These are phyloP conservation scores for Nakaseomyces glabratus DNA, from an alignment of 1,139 yeast genomes.

Conservation along the genomic window DNA sequence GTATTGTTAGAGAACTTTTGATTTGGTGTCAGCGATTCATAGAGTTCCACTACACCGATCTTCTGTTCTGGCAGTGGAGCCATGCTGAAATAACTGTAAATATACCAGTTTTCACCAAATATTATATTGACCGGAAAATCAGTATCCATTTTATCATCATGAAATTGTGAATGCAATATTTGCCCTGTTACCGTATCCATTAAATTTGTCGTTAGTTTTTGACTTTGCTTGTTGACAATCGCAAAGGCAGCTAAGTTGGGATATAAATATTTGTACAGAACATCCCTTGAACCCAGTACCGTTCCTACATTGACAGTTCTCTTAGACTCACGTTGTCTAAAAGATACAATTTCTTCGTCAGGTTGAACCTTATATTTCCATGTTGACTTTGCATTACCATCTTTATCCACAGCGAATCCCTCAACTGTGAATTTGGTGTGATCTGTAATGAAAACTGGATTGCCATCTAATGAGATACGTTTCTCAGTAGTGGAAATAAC, in stretches of 20 bases:
- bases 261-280: slow-evolving; percentile 74
- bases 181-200: slow-evolving; percentile 67
- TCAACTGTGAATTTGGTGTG: slow-evolving; percentile 20
- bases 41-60: slow-evolving; percentile 67
- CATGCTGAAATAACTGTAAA: slow-evolving; percentile 53
- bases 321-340: slow-evolving; percentile 36
- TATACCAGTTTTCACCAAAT: slow-evolving; percentile 78
- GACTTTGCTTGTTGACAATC: slow-evolving; percentile 33
- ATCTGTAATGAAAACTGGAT: slow-evolving; percentile 18
- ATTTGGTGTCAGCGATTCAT: slow-evolving; percentile 51
- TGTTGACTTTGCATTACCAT: slow-evolving; percentile 23
- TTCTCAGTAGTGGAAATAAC: slow-evolving; percentile 6
- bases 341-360: slow-evolving; percentile 34
- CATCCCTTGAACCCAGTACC: slow-evolving; percentile 60
- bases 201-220: slow-evolving; percentile 39
- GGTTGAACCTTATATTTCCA: slow-evolving; percentile 28
- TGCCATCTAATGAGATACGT: not conserved
- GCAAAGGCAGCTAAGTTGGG: slow-evolving; percentile 58
- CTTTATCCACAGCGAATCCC: slow-evolving; percentile 23
- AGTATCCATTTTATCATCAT: slow-evolving; percentile 33
- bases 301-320: slow-evolving; percentile 60
- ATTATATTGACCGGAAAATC: slow-evolving; percentile 43
- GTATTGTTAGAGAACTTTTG: slow-evolving; percentile 27
- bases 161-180: slow-evolving; percentile 42
- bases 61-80: slow-evolving; percentile 43